Base-by-base conservation (phyloP, 116 monocot species). In the Cymodocea nodosa region DNA sequence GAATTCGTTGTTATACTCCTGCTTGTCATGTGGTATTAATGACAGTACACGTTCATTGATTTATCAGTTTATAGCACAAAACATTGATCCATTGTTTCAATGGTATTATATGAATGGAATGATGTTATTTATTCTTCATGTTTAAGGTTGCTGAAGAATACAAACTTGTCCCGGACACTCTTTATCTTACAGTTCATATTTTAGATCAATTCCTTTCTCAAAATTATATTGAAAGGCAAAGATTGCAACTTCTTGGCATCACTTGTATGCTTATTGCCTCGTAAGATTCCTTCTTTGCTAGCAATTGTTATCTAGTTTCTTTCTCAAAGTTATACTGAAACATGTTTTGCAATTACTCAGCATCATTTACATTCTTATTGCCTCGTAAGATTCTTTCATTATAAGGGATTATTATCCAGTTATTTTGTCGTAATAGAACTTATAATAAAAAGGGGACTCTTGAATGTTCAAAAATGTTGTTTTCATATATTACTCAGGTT, bases 211-310 rank as follows among this genome's bases (percentile, higher is more conserved):
- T 76, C 84, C 87, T 97, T 18, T 90, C 95, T 18, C 62, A 75
- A 66, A 83, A 80, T 61, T 81, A 58, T 68, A 82, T 97, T 65
- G 85, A 87, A 78, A 81, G 85, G 34, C 87, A 81, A 74, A 85
- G 74, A 64, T 70, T 97, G 60, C 95, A 97, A 69, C 77, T 97
- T n/a, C 81, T 97, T 64, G 95, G 95, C 60, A 78, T 97, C 66
- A 87, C 95, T 14, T 81, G 81, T 80, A 97, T 97, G 91, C 62
- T 97, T 37, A 88, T 97, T 78, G 95, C 95, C 66, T 87, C 91
- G 95, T 97, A 87, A 84, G 91, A 59, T 58, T 61, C 50, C 35
- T 14, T n/a, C 23, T 13, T 49, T 50, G 19, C 4, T n/a, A 36
- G 40, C 18, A 23, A n/a, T 64, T 63, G 17, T 39, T n/a, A 35